A percentile compares a stretch with the other conserved stretches of the same genome.
Conservation (phyloP, 306 rosid species). For the Vicia faba region DNA sequence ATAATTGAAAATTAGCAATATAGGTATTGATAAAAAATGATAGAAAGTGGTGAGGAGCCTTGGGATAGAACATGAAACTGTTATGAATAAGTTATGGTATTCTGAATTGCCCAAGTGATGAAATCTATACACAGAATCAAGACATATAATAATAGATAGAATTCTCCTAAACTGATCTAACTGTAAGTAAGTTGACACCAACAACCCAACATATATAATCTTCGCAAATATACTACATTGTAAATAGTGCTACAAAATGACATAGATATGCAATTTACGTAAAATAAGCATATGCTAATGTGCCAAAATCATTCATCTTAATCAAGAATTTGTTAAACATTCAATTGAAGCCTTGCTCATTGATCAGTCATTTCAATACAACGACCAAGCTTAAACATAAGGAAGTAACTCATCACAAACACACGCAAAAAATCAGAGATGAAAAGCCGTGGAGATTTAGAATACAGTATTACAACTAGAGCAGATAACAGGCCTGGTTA, state of each 20-base stretch:
- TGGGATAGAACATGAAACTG: not conserved
- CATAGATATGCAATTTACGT: not conserved
- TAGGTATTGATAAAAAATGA: conserved; percentile 5
- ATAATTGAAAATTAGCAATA: not conserved
- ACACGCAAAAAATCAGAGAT: not conserved
- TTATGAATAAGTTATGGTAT: not conserved
- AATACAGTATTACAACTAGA: conserved; percentile 4
- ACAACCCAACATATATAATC: not conserved
- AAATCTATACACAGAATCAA: not conserved
- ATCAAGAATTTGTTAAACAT: not conserved
- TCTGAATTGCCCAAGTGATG: not conserved
- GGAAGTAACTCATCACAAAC: not conserved
- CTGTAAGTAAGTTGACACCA: not conserved
- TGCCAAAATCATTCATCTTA: conserved; percentile 6
- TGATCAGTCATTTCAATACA: conserved; percentile 7
- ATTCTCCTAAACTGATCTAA: not conserved
- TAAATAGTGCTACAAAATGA: not conserved
- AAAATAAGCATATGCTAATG: conserved; percentile 7
- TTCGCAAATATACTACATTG: not conserved
- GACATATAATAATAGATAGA: not conserved
- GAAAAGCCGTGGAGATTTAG: conserved; percentile 22
- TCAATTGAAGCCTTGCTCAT: conserved; percentile 1
- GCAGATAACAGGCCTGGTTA: not conserved
- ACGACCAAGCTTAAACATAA: conserved; percentile 1
- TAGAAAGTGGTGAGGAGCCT: not conserved